These are phyloP conservation scores for Catharanthus roseus DNA, from an alignment of 257 asterid genomes.

Conservation along the genomic window DNA sequence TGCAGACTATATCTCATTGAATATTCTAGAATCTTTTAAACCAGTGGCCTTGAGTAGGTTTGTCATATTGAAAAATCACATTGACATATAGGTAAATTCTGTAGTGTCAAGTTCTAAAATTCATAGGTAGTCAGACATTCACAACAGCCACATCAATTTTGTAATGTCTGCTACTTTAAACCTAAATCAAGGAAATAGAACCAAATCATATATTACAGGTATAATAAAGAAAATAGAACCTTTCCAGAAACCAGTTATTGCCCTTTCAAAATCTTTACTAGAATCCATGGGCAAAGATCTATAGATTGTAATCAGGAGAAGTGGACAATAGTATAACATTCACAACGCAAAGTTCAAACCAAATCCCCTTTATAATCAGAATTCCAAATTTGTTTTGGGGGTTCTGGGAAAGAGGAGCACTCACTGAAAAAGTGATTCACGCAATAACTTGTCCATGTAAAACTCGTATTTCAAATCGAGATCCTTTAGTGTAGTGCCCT, in stretches of 20 bases:
- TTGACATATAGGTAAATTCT: neutral
- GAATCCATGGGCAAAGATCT: neutral
- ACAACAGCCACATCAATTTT: neutral
- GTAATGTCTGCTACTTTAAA: neutral
- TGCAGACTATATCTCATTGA: neutral
- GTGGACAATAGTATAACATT: neutral
- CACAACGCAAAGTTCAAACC: neutral
- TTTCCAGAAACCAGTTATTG: neutral
- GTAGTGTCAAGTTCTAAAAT: neutral
- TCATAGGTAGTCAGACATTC: too few relatives aligned
- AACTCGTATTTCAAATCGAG: slow-evolving; percentile 85
- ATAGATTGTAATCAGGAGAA: neutral
- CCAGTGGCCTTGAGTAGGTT: neutral
- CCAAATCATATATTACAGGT: neutral
- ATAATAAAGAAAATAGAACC: neutral
- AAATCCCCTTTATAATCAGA: too few relatives aligned
- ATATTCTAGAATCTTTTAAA: neutral
- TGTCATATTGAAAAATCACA: neutral
- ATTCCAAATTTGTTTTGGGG: slow-evolving; percentile 5
- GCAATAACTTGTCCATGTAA: slow-evolving; percentile 82
- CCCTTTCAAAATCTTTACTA: slow-evolving; percentile 1
- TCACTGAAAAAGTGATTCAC: slow-evolving; percentile 74
- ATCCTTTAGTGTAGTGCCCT: slow-evolving; percentile 86
- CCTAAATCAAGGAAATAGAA: neutral
- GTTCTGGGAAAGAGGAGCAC: neutral